phyloP scores from a whole-genome alignment of 768 basidiomycete species.

The Lactifluus echinatus region DNA sequence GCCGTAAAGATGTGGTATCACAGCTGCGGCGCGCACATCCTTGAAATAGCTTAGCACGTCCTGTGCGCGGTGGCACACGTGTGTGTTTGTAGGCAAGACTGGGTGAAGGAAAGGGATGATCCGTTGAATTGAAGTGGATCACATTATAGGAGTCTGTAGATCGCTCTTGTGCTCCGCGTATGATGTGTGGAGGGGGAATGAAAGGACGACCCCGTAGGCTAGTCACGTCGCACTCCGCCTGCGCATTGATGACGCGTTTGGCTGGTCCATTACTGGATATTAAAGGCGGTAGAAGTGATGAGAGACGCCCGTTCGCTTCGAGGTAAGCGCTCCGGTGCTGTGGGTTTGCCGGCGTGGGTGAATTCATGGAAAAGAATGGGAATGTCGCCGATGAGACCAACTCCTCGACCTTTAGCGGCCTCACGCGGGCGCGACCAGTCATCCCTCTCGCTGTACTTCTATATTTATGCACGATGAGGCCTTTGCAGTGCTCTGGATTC shows the following conservation, averaged over 20 bases:
- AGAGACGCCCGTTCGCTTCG: background rate
- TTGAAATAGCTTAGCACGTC: background rate
- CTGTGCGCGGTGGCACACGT: background rate
- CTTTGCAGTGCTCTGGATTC: background rate
- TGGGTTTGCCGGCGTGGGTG: background rate
- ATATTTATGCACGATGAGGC: conserved; percentile 1
- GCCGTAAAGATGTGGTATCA: background rate
- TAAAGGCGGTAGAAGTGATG: background rate
- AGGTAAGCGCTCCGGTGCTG: background rate
- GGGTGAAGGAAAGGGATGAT: no score
- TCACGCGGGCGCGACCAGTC: background rate
- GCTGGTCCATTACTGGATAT: background rate
- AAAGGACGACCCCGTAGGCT: no score
- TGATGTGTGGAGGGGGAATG: no score
- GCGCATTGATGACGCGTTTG: background rate
- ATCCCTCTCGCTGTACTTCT: background rate
- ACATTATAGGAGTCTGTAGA: no score
- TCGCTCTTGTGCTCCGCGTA: no score
- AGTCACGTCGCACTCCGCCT: background rate
- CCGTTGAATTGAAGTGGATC: no score
- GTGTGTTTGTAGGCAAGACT: no score
- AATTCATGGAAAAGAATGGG: background rate
- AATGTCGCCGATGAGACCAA: background rate
- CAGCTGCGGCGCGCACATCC: background rate
- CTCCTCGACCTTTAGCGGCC: background rate